Evolutionary conservation across 1,139 yeast genomes (phyloP), one percentile per base, ranked within the genome.

Genomic region (Hansenula sp.): DNA sequence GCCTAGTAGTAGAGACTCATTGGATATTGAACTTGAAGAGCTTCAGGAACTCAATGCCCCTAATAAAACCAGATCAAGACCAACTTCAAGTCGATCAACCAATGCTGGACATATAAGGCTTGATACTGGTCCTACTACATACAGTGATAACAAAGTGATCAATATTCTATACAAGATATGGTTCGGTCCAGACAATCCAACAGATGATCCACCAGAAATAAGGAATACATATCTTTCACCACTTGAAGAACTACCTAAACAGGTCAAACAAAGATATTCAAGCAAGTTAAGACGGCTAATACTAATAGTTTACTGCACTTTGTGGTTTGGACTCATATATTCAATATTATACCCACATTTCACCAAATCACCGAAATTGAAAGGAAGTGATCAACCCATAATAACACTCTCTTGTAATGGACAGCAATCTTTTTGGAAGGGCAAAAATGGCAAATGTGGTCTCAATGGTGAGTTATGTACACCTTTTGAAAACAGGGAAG

Each of bases 401-500:
- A 41, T 58, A 1, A 49, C 68, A 9, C 45, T 79, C 18, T 64
- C 76, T 1, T 80, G 87, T 49, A 56, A 65, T 6, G 55, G 47
- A 6, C 69, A 68, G 27, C 55, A 60, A 11, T 60, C 62, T 29
- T 64, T 82, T 39, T 88, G 96, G 96, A 63, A 57, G 34, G 96
- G 96, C 0, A 79, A 77, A 45, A 84, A 86, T 54, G 80, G 76
- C 4, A 72, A 67, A 1, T 90, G 97, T 67, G 97, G 97, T 0
- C 51, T 83, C 9, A 67, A 82, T 51, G 96, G 82, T 2, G 62
- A 66, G 18, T 51, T 64, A 8, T 90, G 97, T 62, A 56, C 51
- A 12, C 75, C 77, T 1, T 61, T 68, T 27, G 59, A 62, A 2
- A 56, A 64, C 12, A 55, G 69, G 29, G 82, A 80, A 33, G 68